phyloP scores from a whole-genome alignment of 148 eudicot species.

The Polygonum aviculare region DNA sequence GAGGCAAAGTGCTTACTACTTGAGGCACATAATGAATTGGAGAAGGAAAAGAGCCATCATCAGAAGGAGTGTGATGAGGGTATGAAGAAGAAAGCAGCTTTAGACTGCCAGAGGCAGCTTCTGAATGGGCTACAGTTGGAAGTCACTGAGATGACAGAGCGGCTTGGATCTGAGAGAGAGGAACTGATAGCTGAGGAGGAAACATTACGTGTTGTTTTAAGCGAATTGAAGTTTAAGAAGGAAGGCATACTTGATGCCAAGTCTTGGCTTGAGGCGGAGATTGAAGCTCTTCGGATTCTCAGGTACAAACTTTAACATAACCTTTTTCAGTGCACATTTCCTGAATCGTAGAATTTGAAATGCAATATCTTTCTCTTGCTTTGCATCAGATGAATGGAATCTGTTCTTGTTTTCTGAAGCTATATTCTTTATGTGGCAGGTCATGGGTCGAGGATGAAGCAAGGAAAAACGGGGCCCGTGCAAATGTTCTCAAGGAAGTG shows the following conservation, averaged over 20 bases:
- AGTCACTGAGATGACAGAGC: conserved; percentile 58
- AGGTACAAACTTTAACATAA: conserved; percentile 34
- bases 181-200: conserved; percentile 40
- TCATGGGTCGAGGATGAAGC: conserved; percentile 98
- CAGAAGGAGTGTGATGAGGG: conserved; percentile 38
- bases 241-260: conserved; percentile 64
- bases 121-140: conserved; percentile 55
- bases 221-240: conserved; percentile 39
- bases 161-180: conserved; percentile 46
- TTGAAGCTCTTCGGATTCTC: conserved; percentile 79
- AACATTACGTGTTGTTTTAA: conserved; percentile 18
- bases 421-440: conserved; percentile 31
- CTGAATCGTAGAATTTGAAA: not conserved
- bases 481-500: conserved; percentile 75
- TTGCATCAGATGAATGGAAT: not conserved
- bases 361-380: not conserved
- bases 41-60: conserved; percentile 43
- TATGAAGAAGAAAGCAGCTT: conserved; percentile 64
- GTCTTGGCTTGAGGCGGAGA: conserved; percentile 77
- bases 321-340: not conserved
- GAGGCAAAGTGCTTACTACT: conserved; percentile 39
- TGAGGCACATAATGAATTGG: conserved; percentile 36
- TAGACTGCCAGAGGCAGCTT: conserved; percentile 87
- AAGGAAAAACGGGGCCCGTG: conserved; percentile 67
- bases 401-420: conserved; percentile 3